Conservation (phyloP, 225 moss, liverwort and hornwort species). For the Polytrichum formosum region DNA sequence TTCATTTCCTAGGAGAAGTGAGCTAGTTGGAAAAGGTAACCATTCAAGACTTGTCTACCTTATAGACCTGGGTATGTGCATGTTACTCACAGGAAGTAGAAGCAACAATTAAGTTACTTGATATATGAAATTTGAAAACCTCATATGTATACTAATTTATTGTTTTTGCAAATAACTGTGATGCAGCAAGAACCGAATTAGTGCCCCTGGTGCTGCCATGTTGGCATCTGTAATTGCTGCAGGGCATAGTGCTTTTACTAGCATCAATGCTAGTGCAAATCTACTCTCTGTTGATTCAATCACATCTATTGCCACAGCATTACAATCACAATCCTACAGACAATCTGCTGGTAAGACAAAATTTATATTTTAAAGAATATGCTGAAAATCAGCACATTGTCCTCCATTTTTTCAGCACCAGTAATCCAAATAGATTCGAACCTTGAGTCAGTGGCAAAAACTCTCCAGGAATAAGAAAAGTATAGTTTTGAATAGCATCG, state of each 20-base stretch:
- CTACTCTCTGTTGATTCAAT: slow-evolving; percentile 32
- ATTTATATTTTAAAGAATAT: too few species aligned
- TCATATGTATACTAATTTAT: not conserved
- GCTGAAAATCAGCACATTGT: too few species aligned
- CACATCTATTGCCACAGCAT: slow-evolving; percentile 22
- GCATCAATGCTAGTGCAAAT: slow-evolving; percentile 41
- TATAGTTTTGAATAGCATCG: too few species aligned
- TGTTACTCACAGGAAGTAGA: too few species aligned
- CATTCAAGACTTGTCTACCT: too few species aligned
- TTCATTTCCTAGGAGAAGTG: too few species aligned
- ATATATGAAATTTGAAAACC: too few species aligned
- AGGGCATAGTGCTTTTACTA: slow-evolving; percentile 32
- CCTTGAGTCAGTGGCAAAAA: too few species aligned
- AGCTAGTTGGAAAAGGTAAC: too few species aligned
- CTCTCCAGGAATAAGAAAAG: too few species aligned
- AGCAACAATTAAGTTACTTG: too few species aligned
- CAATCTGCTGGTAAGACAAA: slow-evolving; percentile 14
- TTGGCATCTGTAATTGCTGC: slow-evolving; percentile 27
- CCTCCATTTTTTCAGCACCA: not conserved
- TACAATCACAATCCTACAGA: slow-evolving; percentile 28
- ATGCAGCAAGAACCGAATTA: slow-evolving; percentile 40
- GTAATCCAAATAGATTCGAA: not conserved
- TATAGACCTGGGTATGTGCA: too few species aligned
- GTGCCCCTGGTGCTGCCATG: slow-evolving; percentile 38
- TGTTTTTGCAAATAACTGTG: not conserved